Percentiles rank a stretch among this genome's conserved stretches.
These are phyloP conservation scores for Gliomastix tumulicola DNA, from an alignment of 2,329 filamentous ascomycete genomes.

Conservation along the genomic window DNA sequence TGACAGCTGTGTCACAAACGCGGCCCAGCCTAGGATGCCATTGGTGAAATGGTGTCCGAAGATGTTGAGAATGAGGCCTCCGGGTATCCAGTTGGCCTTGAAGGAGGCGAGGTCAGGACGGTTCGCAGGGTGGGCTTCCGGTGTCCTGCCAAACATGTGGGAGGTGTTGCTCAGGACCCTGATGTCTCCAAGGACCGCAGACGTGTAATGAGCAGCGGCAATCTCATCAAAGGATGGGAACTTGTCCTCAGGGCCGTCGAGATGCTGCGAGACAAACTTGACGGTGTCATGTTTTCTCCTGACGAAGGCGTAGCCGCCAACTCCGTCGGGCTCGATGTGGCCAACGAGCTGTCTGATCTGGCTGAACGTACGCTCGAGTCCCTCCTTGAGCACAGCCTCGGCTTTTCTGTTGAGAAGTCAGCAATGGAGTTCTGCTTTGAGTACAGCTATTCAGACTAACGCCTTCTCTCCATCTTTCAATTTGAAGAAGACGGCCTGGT, in stretches of 20 bases:
- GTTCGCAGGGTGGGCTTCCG: slow-evolving; percentile 24
- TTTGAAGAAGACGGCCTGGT: slow-evolving; percentile 27
- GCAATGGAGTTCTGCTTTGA: too few species aligned
- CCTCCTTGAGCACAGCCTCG: slow-evolving; percentile 18
- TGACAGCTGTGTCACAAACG: slow-evolving; percentile 27
- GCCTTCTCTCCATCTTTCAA: slow-evolving; percentile 19
- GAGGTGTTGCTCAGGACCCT: slow-evolving; percentile 20
- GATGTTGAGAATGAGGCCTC: slow-evolving; percentile 30
- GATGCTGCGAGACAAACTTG: slow-evolving; percentile 24
- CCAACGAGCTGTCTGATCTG: slow-evolving; percentile 29
- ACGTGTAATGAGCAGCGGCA: slow-evolving; percentile 24
- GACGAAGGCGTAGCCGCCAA: slow-evolving; percentile 26
- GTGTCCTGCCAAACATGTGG: slow-evolving; percentile 29
- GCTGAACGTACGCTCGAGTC: slow-evolving; percentile 26
- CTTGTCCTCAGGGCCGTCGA: slow-evolving; percentile 22
- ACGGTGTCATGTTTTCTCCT: slow-evolving; percentile 24
- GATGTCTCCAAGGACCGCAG: slow-evolving; percentile 22
- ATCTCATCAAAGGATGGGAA: slow-evolving; percentile 29
- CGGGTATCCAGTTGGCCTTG: slow-evolving; percentile 31
- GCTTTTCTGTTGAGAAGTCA: slow-evolving; percentile 7
- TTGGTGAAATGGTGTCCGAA: slow-evolving; percentile 32
- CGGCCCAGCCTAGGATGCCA: slow-evolving; percentile 28
- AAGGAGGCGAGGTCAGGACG: slow-evolving; percentile 24
- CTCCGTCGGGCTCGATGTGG: slow-evolving; percentile 27
- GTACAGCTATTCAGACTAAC: too few species aligned